phyloP scores from a whole-genome alignment of 2,329 filamentous ascomycete species.

The Chalaropsis ovoidea region DNA sequence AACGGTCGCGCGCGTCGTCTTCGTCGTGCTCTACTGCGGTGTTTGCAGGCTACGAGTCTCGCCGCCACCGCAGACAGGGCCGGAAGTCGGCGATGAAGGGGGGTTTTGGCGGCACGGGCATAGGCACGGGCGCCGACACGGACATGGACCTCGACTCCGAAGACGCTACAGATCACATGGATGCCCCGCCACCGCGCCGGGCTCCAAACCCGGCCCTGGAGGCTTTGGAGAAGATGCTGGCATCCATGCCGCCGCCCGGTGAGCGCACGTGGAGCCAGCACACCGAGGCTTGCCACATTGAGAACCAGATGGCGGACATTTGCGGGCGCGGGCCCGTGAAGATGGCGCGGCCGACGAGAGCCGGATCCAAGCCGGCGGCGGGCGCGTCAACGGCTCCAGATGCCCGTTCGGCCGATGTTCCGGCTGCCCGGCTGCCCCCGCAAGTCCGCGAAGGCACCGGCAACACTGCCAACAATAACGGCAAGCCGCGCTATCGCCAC shows the following conservation, averaged over 20 bases:
- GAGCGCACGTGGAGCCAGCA: slow-evolving; percentile 5
- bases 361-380: background rate
- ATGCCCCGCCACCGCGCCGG: background rate
- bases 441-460: background rate
- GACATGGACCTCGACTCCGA: background rate
- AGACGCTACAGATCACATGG: background rate
- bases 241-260: background rate
- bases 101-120: background rate
- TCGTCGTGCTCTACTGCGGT: background rate
- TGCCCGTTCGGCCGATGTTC: background rate
- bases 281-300: slow-evolving; percentile 9
- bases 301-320: slow-evolving; percentile 3
- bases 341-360: background rate
- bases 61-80: background rate
- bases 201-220: background rate
- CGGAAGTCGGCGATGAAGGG: slow-evolving; percentile 4
- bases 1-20: background rate
- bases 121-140: background rate
- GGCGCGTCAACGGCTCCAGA: background rate
- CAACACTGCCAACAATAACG: background rate
- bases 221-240: background rate
- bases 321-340: background rate
- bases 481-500: slow-evolving; percentile 4
- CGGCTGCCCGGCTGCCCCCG: background rate
- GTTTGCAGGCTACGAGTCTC: background rate